Conservation (phyloP, 768 basidiomycete species). For the Cyclocybe aegerita region DNA sequence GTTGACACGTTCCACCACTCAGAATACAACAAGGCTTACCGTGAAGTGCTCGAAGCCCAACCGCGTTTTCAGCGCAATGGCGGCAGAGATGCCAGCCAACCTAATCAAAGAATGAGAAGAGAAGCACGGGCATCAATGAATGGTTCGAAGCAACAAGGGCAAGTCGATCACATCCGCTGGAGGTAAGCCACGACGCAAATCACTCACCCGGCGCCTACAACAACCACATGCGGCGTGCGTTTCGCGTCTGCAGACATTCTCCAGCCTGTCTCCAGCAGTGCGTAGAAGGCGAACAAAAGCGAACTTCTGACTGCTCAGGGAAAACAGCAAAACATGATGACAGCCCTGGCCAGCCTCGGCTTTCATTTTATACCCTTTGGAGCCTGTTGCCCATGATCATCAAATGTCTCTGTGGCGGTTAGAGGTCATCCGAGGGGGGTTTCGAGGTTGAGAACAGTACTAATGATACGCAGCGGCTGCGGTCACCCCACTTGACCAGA, state of each 20-base stretch:
- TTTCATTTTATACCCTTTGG: no score
- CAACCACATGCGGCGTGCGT: conserved; percentile 36
- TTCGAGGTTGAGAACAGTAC: no score
- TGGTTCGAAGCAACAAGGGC: neutral
- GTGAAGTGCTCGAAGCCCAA: conserved; percentile 47
- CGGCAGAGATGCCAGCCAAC: conserved; percentile 46
- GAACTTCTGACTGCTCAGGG: no score
- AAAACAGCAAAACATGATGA: neutral
- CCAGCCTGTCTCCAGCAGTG: no score
- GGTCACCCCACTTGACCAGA: no score
- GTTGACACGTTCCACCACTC: neutral
- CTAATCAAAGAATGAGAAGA: conserved; percentile 21
- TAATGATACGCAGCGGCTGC: no score
- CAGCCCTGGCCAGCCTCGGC: neutral
- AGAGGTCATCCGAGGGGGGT: no score
- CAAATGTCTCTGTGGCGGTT: no score
- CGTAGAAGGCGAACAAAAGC: neutral
- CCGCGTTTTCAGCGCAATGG: conserved; percentile 44
- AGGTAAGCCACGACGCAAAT: no score
- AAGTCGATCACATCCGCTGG: no score
- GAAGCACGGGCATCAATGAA: neutral
- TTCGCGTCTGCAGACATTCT: conserved; percentile 15
- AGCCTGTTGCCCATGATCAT: no score
- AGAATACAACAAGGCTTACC: conserved; percentile 25
- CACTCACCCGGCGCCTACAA: conserved; percentile 52